Conservation (phyloP, 2,329 filamentous ascomycete genomes). For the Xylariaceae sp. region DNA sequence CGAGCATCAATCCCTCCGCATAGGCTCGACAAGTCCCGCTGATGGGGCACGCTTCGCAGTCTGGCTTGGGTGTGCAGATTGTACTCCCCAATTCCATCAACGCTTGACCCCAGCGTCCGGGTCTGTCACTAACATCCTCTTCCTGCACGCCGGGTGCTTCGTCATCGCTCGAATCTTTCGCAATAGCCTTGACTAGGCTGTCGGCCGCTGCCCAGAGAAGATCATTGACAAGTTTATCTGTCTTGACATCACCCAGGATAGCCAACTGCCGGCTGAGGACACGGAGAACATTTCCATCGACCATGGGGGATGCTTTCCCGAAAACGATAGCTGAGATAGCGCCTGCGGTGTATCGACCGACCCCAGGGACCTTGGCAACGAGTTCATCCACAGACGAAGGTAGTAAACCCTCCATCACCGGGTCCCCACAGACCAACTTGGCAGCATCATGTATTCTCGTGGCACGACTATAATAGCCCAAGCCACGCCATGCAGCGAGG, state of each 20-base stretch:
- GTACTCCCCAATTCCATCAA: conserved; percentile 62
- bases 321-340: conserved; percentile 59
- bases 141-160: conserved; percentile 12
- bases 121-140: conserved; percentile 39
- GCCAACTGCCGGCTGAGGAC: conserved; percentile 57
- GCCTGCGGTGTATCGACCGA: conserved; percentile 58
- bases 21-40: conserved; percentile 47
- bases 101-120: conserved; percentile 58
- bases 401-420: conserved; percentile 41
- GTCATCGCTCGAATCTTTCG: conserved; percentile 32
- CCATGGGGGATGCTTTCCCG: conserved; percentile 52
- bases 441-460: conserved; percentile 55
- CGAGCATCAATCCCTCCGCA: conserved; percentile 39
- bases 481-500: conserved; percentile 52
- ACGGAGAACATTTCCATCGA: conserved; percentile 58
- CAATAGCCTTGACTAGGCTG: conserved; percentile 47
- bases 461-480: conserved; percentile 61
- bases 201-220: conserved; percentile 54
- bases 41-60: conserved; percentile 48
- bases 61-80: conserved; percentile 54
- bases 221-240: conserved; percentile 48
- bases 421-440: conserved; percentile 42
- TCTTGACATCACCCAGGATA: conserved; percentile 50
- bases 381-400: conserved; percentile 43
- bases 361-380: conserved; percentile 49